These are phyloP conservation scores for Candida vaughaniae DNA, from an alignment of 805 yeast species.

Conservation along the genomic window DNA sequence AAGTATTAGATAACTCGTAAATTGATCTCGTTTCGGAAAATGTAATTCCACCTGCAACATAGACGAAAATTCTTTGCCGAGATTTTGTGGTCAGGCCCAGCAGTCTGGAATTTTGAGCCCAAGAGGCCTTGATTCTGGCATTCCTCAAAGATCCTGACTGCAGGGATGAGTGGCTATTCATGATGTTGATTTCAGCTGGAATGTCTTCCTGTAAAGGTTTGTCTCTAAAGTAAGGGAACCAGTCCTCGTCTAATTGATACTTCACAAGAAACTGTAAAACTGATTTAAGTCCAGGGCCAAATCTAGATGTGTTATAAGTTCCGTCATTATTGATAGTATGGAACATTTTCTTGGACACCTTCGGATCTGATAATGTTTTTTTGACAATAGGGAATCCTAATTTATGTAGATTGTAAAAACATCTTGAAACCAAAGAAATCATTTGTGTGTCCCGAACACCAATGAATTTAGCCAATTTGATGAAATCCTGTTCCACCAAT, in stretches of 20 bases:
- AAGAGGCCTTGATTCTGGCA: conserved; percentile 70
- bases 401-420: conserved; percentile 39
- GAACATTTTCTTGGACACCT: conserved; percentile 48
- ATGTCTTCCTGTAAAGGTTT: conserved; percentile 58
- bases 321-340: conserved; percentile 56
- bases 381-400: conserved; percentile 60
- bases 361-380: conserved; percentile 36
- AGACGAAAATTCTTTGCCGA: conserved; percentile 73
- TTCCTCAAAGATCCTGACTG: conserved; percentile 54
- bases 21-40: conserved; percentile 76
- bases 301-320: conserved; percentile 66
- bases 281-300: conserved; percentile 66
- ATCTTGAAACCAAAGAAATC: conserved; percentile 56
- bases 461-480: conserved; percentile 60
- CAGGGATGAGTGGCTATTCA: conserved; percentile 6
- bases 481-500: conserved; percentile 67
- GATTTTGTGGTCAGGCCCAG: conserved; percentile 12
- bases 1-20: conserved; percentile 61
- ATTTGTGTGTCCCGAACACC: conserved; percentile 47
- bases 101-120: conserved; percentile 53
- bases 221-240: conserved; percentile 74
- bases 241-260: conserved; percentile 52
- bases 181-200: conserved; percentile 20
- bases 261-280: conserved; percentile 51
- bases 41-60: conserved; percentile 87